Base-by-base conservation (phyloP, 2,329 filamentous ascomycete species). In the Fusarium buxicola region DNA sequence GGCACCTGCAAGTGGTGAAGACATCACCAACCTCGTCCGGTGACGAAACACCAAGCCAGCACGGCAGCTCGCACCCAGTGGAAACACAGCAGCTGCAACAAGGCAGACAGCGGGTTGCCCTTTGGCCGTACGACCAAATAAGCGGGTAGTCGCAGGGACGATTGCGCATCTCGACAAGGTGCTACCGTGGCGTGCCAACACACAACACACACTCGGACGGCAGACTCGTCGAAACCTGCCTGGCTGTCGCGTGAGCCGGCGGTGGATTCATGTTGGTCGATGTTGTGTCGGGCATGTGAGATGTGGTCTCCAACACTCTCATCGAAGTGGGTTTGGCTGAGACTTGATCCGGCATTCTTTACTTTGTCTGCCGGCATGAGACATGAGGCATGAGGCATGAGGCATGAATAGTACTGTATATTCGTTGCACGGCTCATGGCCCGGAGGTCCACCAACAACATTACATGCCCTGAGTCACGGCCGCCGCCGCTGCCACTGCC, bases 91-190 rank as follows among this genome's bases (percentile, higher is more conserved):
- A 64, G 30, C 41, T 47, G 34, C 30, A 52, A 38, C 31, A 59
- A 55, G 38, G 43, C 7, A 45, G 41, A 45, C 24, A 41, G 35
- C 31, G 28, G 27, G 18, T 30, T 40, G 15, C n/a, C 32, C 28
- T 40, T 30, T 48, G 53, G 31, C 41, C 27, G 35, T 39, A 34
- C 27, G 21, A 44, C 55, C n/a, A n/a, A n/a, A 41, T 36, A 60
- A 18, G 55, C 31, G 43, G 61, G 12, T 30, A 49, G 18, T 36
- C 9, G 47, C 61, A 65, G 44, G 4, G 32, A 31, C 60, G 57
- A 62, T 65, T 65, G 52, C 40, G 47, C 57, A 49, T 65, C 36
- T 30, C 31, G 35, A 27, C 39, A 40, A 53, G 58, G 52, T 50
- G 10, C 51, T 47, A 39, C 40, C 28, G 35, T 46, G 24, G 31